A percentile compares a stretch with the other conserved stretches of the same genome.
These are phyloP conservation scores for Salinomyces thailandicus DNA, from an alignment of 2,329 filamentous ascomycete species.

Conservation along the genomic window DNA sequence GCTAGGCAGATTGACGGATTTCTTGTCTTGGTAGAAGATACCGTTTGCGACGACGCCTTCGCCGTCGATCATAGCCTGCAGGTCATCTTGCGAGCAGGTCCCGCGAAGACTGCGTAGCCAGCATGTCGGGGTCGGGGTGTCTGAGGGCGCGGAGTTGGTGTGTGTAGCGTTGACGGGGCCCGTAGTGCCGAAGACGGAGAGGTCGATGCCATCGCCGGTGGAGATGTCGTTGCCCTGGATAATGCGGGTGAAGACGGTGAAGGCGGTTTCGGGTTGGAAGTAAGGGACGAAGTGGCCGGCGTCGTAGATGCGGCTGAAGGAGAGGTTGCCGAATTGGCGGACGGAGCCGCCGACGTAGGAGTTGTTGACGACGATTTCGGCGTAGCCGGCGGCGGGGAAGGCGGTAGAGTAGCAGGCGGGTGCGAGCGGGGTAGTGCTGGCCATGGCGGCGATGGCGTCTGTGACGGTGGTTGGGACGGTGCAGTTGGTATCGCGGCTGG, in stretches of 20 bases:
- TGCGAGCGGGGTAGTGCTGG: not conserved
- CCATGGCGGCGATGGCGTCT: slow-evolving; percentile 1
- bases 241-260: slow-evolving; percentile 43
- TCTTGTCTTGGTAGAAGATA: slow-evolving; percentile 38
- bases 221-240: slow-evolving; percentile 41
- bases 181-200: slow-evolving; percentile 45
- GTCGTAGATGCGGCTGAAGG: slow-evolving; percentile 42
- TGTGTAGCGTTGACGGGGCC: slow-evolving; percentile 49
- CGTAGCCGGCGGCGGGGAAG: slow-evolving; percentile 61
- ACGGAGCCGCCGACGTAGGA: slow-evolving; percentile 61
- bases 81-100: slow-evolving; percentile 46
- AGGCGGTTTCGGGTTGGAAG: slow-evolving; percentile 44
- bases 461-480: slow-evolving; percentile 4
- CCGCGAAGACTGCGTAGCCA: slow-evolving; percentile 44
- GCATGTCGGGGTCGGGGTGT: slow-evolving; percentile 45
- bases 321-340: slow-evolving; percentile 61
- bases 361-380: slow-evolving; percentile 57
- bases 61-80: slow-evolving; percentile 37
- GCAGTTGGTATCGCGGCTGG: slow-evolving; percentile 11
- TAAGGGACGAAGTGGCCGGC: slow-evolving; percentile 44
- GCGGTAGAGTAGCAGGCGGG: slow-evolving; percentile 34
- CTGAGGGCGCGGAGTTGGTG: slow-evolving; percentile 40
- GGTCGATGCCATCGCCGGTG: slow-evolving; percentile 29
- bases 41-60: slow-evolving; percentile 52
- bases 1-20: slow-evolving; percentile 28